Conservation (phyloP, 108 stramenopile genomes). For the Ochromonas danica region DNA sequence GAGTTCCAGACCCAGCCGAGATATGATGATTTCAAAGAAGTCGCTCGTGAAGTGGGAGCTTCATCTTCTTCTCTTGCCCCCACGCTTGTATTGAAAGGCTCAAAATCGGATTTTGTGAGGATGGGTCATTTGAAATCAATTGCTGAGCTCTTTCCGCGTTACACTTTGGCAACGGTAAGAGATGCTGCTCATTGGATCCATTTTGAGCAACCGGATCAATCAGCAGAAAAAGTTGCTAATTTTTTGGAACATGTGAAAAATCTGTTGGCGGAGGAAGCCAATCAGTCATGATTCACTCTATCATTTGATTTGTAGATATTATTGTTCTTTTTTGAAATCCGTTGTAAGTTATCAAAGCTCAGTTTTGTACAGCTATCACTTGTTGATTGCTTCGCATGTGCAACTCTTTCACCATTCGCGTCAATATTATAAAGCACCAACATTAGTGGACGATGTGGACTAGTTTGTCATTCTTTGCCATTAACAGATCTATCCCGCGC, state of each 20-base stretch:
- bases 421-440: too few relatives aligned
- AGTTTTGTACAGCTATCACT: too few relatives aligned
- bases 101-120: slow-evolving; percentile 81
- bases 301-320: too few relatives aligned
- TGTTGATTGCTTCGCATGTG: too few relatives aligned
- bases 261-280: too few relatives aligned
- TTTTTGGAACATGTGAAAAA: not conserved
- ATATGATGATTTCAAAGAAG: slow-evolving; percentile 51
- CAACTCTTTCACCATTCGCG: too few relatives aligned
- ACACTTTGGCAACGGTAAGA: slow-evolving; percentile 78
- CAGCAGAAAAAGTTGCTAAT: not conserved
- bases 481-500: too few relatives aligned
- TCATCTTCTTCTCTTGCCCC: not conserved
- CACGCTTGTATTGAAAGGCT: slow-evolving; percentile 79
- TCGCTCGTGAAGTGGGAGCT: slow-evolving; percentile 9
- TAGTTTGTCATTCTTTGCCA: too few relatives aligned
- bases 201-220: slow-evolving; percentile 64
- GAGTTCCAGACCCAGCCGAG: slow-evolving; percentile 63
- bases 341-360: too few relatives aligned
- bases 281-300: too few relatives aligned
- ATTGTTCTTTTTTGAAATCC: too few relatives aligned
- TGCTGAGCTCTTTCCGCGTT: slow-evolving; percentile 75
- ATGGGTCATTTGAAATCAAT: slow-evolving; percentile 73
- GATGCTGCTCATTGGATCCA: slow-evolving; percentile 92
- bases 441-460: too few relatives aligned